Base-by-base conservation (phyloP, 805 yeast genomes). In the Saturnispora kantuleensis region DNA sequence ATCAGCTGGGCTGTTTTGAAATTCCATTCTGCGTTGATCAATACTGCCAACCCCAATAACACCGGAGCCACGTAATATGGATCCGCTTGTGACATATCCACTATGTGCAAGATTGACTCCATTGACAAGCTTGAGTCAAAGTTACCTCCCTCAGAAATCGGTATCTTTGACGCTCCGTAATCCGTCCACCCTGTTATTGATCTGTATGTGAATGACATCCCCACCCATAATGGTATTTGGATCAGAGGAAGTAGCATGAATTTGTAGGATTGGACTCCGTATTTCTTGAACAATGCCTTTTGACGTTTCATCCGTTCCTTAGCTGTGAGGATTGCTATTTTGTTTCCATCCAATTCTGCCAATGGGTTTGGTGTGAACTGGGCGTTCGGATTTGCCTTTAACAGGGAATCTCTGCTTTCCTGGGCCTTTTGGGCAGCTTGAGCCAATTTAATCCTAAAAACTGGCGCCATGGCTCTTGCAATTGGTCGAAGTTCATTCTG, bases 201-300 rank as follows among this genome's bases (percentile, higher is more conserved):
- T 50, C 96, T 70, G 52, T 88, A 73, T 1, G 88, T 79, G 52
- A 81, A 68, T 10, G 93, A 81, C 71, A 89, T 69, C 2, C 81
- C 69, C 2, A 88, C 70, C 95, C 96, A 89, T 5, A 89, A 59
- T 0, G 97, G 97, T 16, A 90, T 71, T 58, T 89, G 97, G 13
- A 85, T 75, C 0, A 79, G 64, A 1, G 97, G 97, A 33, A 87
- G 66, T 4, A 84, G 54, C 45, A 78, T 65, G 54, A 84, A 79
- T 59, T 88, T 89, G 87, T 94, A 89, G 47, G 81, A 60, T 56
- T 86, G 90, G 43, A 88, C 84, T 9, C 70, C 67, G 55, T 81
- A 70, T 44, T 74, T 70, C 50, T 73, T 74, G 63, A 83, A 89
- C n/a, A 89, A 66, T 41, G 59, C 59, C 53, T 80, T 78, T 52